Evolutionary conservation across 2,329 filamentous ascomycete genomes (phyloP), one percentile per base, ranked within the genome.

Genomic region (Curvularia lunata): DNA sequence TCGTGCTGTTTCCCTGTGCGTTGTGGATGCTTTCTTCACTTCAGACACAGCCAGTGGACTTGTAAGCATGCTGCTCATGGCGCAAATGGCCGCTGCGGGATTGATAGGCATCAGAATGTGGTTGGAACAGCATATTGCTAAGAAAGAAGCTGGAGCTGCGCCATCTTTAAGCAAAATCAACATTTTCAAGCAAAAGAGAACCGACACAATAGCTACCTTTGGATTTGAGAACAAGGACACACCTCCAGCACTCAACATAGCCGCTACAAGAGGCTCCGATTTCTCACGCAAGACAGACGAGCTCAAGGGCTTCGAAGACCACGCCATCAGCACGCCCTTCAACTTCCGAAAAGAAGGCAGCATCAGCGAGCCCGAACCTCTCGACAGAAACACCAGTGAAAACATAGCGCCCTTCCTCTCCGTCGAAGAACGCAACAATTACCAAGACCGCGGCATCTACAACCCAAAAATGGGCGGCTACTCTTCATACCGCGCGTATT

Each of bases 81-180:
- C 66, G 2, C 69, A 72, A 28, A 56, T 72, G 38, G 63, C 60
- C 27, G 61, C 69, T 1, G 62, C 59, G 7, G 64, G 57, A 12
- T 34, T 72, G n/a, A 34, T 71, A 0, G 64, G 59, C 4, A 48
- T 72, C 16, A 56, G 71, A 19, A 50, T 55, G 4, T 72, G 66
- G 60, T 52, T 73, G n/a, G 71, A 73, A 52, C 62, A 64, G 21
- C 62, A 67, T 41, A 69, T 73, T 12, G 68, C 69, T 5, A 64
- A 66, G 27, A 56, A 55, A 3, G 54, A 61, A 25, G 48, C 52
- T 3, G 52, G 48, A 1, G 54, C 56, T 21, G 40, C 49, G 1
- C 40, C 51, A 25, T 45, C 40, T 13, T 45, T 28, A 10, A 48
- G 19, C 2, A 54, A 49, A 6, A 8, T 55, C 18, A 55, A 8